A percentile compares a stretch with the other conserved stretches of the same genome.
These are phyloP conservation scores for Aspergillus uvarum DNA, from an alignment of 2,329 filamentous ascomycete genomes.

Conservation along the genomic window DNA sequence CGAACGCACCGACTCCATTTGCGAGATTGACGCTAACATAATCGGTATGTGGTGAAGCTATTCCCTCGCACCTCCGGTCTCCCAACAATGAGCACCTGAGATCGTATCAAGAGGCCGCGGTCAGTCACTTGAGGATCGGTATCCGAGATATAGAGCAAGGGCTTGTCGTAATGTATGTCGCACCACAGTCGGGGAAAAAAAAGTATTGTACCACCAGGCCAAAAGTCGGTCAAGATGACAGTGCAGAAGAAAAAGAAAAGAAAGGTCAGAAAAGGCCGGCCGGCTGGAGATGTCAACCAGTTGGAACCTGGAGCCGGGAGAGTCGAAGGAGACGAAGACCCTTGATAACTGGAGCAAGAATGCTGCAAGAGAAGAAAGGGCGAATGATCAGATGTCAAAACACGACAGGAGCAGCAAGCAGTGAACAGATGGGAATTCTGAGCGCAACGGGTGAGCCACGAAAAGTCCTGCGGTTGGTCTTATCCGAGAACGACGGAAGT, in stretches of 20 bases:
- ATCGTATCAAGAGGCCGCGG: constrained; percentile 14
- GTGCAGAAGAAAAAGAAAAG: constrained; percentile 24
- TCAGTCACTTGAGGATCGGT: constrained; percentile 15
- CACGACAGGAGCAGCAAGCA: constrained; percentile 4
- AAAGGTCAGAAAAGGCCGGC: constrained; percentile 16
- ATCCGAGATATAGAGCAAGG: constrained; percentile 20
- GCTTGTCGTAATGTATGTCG: constrained; percentile 23
- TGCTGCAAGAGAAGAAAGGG: constrained; percentile 7
- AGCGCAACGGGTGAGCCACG: constrained; percentile 15
- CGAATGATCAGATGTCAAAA: constrained; percentile 14
- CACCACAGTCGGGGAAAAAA: constrained; percentile 32
- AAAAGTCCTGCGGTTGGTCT: constrained; percentile 5
- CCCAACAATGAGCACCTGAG: background rate
- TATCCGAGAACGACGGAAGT: constrained; percentile 6
- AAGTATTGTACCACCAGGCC: constrained; percentile 35
- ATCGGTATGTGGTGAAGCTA: background rate
- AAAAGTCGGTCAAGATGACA: constrained; percentile 39
- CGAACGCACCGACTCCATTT: constrained; percentile 39
- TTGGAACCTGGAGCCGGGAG: constrained; percentile 21
- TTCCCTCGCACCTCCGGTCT: constrained; percentile 2
- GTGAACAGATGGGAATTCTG: background rate
- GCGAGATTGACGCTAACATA: constrained; percentile 39
- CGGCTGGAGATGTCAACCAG: constrained; percentile 21
- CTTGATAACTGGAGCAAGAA: constrained; percentile 11
- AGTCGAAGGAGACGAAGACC: constrained; percentile 17